phyloP scores from a whole-genome alignment of 768 basidiomycete species.

The Kwoniella mangroviensis region DNA sequence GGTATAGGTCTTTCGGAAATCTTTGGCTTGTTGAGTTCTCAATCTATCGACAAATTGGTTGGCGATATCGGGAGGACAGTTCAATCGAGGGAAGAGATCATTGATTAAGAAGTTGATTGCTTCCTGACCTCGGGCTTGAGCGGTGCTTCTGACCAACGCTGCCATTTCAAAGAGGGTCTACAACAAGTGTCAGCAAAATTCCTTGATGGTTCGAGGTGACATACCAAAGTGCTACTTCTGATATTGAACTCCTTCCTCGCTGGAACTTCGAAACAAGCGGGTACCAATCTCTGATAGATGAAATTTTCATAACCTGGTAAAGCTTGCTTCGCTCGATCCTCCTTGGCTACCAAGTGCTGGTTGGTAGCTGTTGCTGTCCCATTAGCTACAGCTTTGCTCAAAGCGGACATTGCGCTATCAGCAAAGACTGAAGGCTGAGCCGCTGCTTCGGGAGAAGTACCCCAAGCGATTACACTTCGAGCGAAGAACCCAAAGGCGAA shows the following conservation, averaged over 20 bases:
- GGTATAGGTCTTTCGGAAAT: conserved; percentile 55
- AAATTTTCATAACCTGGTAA: conserved; percentile 92
- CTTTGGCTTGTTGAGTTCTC: conserved; percentile 51
- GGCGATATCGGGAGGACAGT: conserved; percentile 79
- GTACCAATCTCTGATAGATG: conserved; percentile 83
- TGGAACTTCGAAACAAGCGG: conserved; percentile 79
- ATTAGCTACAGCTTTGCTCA: conserved; percentile 51
- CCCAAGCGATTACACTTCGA: conserved; percentile 58
- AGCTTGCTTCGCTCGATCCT: conserved; percentile 47
- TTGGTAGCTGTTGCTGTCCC: conserved; percentile 41
- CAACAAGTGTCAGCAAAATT: not conserved
- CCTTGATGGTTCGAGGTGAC: conserved; percentile 46
- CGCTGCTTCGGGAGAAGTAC: conserved; percentile 49
- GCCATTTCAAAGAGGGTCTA: conserved; percentile 91
- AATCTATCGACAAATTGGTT: conserved; percentile 65
- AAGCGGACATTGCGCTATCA: conserved; percentile 59
- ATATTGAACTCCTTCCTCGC: conserved; percentile 79
- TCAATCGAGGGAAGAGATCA: conserved; percentile 83
- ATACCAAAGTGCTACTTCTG: conserved; percentile 82
- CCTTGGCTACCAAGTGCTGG: conserved; percentile 59
- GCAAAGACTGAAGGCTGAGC: conserved; percentile 45
- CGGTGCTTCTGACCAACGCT: conserved; percentile 76
- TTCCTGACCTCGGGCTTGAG: conserved; percentile 77
- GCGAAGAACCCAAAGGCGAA: conserved; percentile 77
- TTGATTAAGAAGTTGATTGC: conserved; percentile 77